These are phyloP conservation scores for Parietaria judaica DNA, from an alignment of 306 rosid species.

Conservation along the genomic window DNA sequence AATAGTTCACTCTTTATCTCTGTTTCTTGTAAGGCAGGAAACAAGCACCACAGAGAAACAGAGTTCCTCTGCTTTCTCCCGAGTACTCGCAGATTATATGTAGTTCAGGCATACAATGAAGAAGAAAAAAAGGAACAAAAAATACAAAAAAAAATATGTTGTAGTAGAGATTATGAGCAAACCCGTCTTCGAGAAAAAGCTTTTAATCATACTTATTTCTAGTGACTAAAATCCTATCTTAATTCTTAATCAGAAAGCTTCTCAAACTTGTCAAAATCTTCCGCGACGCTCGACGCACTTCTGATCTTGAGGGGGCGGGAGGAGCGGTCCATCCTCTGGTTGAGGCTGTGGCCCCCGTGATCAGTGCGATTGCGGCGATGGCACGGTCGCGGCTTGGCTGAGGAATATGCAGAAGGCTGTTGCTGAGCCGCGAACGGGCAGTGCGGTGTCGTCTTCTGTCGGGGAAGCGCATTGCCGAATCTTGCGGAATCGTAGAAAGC, in stretches of 20 bases:
- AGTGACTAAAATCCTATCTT: background rate
- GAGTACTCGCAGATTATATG: no score
- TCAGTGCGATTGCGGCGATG: constrained; percentile 5
- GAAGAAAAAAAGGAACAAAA: no score
- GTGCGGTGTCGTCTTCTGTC: constrained; percentile 19
- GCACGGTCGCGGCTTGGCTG: constrained; percentile 3
- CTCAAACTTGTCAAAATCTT: constrained; percentile 18
- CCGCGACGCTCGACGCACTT: background rate
- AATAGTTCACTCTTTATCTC: no score
- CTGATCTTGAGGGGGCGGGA: constrained; percentile 4
- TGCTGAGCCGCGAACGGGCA: constrained; percentile 21
- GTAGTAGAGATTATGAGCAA: no score
- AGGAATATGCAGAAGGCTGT: constrained; percentile 9
- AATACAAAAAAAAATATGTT: no score
- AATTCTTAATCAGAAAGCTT: constrained; percentile 5
- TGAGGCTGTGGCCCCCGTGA: background rate
- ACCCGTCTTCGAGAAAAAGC: no score
- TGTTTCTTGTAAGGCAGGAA: no score
- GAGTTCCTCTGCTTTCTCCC: no score
- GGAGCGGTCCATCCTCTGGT: constrained; percentile 9
- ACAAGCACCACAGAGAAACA: no score
- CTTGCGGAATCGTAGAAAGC: constrained; percentile 18
- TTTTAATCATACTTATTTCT: no score
- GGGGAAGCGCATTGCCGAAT: constrained; percentile 13
- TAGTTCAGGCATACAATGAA: no score